Evolutionary conservation across 768 basidiomycete species (phyloP), one percentile per base, ranked within the genome.

Genomic region (Naematelia aurantialba): DNA sequence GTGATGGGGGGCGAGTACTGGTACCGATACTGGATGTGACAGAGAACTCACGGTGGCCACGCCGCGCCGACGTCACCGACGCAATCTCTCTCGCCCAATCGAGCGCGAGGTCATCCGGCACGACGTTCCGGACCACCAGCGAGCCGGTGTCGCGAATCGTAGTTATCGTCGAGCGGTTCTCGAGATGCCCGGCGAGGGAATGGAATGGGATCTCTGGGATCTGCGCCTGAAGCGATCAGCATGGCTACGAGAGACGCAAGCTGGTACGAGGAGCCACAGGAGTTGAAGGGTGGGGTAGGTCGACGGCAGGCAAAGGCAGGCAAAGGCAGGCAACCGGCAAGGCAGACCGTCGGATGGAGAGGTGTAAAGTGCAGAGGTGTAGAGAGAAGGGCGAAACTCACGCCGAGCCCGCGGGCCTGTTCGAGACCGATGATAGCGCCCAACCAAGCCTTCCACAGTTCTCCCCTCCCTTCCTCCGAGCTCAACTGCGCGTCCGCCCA

Each of bases 41-140:
- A 42, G n/a, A n/a, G 27, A 14, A 66, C 65, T 62, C 58, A 64
- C 63, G 46, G 45, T 53, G 34, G 1, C 67, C 69, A 39, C 52
- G 45, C 30, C 66, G 44, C 24, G 62, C 50, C 2, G 45, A 47
- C n/a, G 59, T 58, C 5, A 51, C 59, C 22, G 52, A 12, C 5
- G 62, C 34, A 14, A 69, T 45, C 25, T 62, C 63, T 31, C 51
- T 57, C 17, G 69, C 63, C 62, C 62, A 65, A 13, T 55, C 45
- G 24, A 59, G 27, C 3, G 69, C 69, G 24, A 66, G 50, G 0
- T 31, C 51, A 52, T 73, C 72, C 19, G 58, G 56, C 4, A 73
- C 58, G 34, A 73, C 72, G 56, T 73, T 69, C 21, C 72, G 55
- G 0, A 73, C 58, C 14, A 73, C 51, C 25, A 73, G 42, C 31